Conservation (phyloP, 306 rosid species). For the Vigna trinervia region DNA sequence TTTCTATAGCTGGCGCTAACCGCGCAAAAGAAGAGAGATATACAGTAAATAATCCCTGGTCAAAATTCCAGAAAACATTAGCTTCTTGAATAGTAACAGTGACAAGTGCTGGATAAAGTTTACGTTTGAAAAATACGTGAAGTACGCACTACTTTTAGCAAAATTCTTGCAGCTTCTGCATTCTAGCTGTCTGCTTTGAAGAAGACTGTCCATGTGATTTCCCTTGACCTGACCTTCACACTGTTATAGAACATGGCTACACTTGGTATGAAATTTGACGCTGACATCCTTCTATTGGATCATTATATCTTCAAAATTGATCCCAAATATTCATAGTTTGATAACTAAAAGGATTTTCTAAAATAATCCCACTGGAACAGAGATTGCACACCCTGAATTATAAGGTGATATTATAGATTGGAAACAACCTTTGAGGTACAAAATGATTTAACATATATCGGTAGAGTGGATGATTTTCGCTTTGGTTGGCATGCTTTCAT, state of each 20-base stretch:
- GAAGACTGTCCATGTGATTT: constrained; percentile 42
- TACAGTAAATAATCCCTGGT: neutral
- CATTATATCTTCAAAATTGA: constrained; percentile 2
- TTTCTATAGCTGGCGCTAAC: constrained; percentile 5
- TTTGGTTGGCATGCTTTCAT: constrained; percentile 42
- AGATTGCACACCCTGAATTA: neutral
- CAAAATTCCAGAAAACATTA: constrained; percentile 7
- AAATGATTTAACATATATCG: neutral
- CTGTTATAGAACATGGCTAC: constrained; percentile 42
- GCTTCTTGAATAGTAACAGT: constrained; percentile 4
- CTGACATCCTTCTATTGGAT: constrained; percentile 7
- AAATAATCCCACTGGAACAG: neutral
- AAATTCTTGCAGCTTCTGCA: constrained; percentile 6
- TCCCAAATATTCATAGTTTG: constrained; percentile 4
- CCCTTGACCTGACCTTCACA: constrained; percentile 31
- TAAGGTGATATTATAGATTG: neutral
- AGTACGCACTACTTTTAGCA: constrained; percentile 2
- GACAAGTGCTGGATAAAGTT: neutral
- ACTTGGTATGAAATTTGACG: neutral
- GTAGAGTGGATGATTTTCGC: constrained; percentile 6
- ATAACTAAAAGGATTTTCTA: neutral
- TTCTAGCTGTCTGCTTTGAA: constrained; percentile 35
- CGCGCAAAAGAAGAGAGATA: neutral
- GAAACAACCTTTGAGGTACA: neutral
- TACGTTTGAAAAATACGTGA: constrained; percentile 10